Evolutionary conservation across 345 rosid genomes (phyloP).

Genomic region (Boechera retrofracta): DNA sequence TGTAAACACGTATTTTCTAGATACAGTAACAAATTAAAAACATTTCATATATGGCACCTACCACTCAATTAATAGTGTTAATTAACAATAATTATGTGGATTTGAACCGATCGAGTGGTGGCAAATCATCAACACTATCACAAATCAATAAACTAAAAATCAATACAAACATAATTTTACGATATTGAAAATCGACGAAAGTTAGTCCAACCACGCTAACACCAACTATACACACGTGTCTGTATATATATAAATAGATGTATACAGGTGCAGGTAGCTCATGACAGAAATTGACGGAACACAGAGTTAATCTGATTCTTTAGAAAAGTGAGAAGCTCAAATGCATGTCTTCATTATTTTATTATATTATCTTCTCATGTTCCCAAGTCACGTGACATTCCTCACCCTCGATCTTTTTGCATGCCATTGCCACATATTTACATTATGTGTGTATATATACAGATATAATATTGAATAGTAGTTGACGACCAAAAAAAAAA

Average conservation of each 20-base stretch:
- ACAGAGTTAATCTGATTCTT: conserved; percentile 44
- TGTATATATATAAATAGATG: conserved; percentile 8
- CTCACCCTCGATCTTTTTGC: conserved; percentile 48
- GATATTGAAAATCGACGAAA: neutral
- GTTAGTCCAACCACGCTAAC: neutral
- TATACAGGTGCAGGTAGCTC: conserved; percentile 36
- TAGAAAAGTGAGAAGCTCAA: conserved; percentile 49
- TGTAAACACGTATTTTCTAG: no score
- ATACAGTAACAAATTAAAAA: no score
- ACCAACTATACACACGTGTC: conserved; percentile 18
- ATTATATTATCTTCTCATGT: conserved; percentile 40
- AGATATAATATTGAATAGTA: no score
- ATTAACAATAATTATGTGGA: neutral
- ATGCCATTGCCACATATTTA: conserved; percentile 9
- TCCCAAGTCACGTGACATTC: conserved; percentile 48
- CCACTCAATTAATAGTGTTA: no score
- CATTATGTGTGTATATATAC: no score
- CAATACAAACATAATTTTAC: neutral
- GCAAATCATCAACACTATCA: neutral
- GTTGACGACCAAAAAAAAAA: no score
- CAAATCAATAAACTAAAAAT: neutral
- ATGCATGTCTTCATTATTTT: conserved; percentile 60
- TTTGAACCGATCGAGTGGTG: neutral
- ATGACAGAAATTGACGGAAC: conserved; percentile 63
- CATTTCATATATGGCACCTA: no score